Base-by-base conservation (phyloP, 2,329 filamentous ascomycete genomes). In the Cryphonectria nitschkei region DNA sequence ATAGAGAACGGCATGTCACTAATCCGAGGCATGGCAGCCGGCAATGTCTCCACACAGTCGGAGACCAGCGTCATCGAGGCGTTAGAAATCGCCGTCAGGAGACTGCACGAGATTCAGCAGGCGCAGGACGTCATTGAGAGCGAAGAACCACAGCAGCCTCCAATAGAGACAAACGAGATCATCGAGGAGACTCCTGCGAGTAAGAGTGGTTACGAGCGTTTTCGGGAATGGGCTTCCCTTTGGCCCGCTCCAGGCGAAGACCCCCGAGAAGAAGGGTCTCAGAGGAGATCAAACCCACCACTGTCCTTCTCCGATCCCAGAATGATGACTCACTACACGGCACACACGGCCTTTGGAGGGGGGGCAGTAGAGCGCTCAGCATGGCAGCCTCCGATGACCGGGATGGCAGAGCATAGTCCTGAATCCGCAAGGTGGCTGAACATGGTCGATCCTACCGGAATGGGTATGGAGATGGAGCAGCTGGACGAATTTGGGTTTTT, bases 11-110 rank as follows among this genome's bases (percentile, higher is more conserved):
- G 72, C n/a, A 73, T 73, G 69, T 60, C 41, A 32, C 65, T 73
- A 13, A 72, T 73, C 61, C 69, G 67, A 14, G 56, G 61, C 32
- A 73, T 73, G 72, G 70, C 72, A 4, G 67, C 68, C 13, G 72
- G 72, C 16, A 73, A 72, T 52, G 70, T 73, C 8, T 72, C 70
- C 3, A 72, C 72, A 22, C 72, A 71, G 65, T 67, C 63, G 34
- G 72, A 73, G 68, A 69, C 72, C 32, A 72, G 69, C 37, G 68
- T 73, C 60, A 72, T 73, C 52, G 72, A 73, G 70, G 72, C 72
- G 26, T 37, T 73, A 0, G 72, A 73, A 60, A 70, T 46, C 8
- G 72, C 72, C 4, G 72, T 73, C n/a, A 65, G 72, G 7, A 54
- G 70, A 50, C 29, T 73, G 61, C 72, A 73, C 16, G 71, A 70